Conservation (phyloP, 495 filamentous ascomycete genomes). For the Penicillium alfredii region DNA sequence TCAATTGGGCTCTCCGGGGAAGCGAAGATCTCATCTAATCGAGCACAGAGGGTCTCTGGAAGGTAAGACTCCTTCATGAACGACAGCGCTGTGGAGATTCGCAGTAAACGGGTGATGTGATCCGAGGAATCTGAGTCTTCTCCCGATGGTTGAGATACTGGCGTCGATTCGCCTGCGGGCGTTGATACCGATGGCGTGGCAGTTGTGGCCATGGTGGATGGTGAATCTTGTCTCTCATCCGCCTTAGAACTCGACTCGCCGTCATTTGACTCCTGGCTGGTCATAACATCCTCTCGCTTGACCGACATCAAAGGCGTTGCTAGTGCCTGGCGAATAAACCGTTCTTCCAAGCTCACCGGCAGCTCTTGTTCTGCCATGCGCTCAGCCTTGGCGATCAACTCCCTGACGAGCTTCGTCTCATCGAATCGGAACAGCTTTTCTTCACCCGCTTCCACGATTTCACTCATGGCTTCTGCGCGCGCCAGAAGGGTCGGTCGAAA, state of each 20-base stretch:
- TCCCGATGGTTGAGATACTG: constrained; percentile 22
- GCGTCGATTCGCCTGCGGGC: constrained; percentile 35
- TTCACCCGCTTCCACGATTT: constrained; percentile 71
- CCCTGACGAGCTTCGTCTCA: constrained; percentile 57
- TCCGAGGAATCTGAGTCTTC: constrained; percentile 34
- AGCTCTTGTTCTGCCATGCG: constrained; percentile 59
- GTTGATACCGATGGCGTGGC: constrained; percentile 37
- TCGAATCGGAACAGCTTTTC: constrained; percentile 77
- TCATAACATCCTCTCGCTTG: constrained; percentile 40
- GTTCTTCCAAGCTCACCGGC: constrained; percentile 78
- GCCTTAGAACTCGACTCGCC: constrained; percentile 21
- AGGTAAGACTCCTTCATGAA: constrained; percentile 75
- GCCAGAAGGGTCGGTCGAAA: constrained; percentile 37
- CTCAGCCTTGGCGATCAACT: constrained; percentile 65
- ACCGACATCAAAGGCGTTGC: constrained; percentile 64
- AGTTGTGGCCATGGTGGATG: constrained; percentile 32
- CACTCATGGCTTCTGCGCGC: constrained; percentile 63
- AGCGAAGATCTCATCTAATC: constrained; percentile 45
- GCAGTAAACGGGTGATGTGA: constrained; percentile 55
- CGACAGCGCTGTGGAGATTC: constrained; percentile 66
- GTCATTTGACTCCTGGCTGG: constrained; percentile 11
- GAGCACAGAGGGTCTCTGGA: constrained; percentile 41
- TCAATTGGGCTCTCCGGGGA: constrained; percentile 47
- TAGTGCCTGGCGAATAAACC: constrained; percentile 69
- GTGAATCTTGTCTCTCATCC: constrained; percentile 27